Conservation (phyloP, 2,329 filamentous ascomycete species). For the Fusarium aywerte region DNA sequence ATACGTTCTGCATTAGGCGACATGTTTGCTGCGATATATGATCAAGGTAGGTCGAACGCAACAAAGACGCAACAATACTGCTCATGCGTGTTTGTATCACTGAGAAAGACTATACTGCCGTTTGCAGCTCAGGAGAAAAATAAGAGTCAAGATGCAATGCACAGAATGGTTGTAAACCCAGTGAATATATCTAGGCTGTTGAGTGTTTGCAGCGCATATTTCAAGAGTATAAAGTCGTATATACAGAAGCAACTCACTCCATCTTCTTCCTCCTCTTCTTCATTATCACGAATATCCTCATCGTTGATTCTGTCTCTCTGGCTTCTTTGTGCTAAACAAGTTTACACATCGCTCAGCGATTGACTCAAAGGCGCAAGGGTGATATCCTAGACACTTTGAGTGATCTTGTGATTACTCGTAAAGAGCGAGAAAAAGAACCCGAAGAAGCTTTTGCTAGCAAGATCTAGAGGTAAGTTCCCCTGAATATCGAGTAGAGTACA, state of each 20-base stretch:
- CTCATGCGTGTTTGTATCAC: slow-evolving; percentile 2
- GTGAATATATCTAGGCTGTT: not conserved
- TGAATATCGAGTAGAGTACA: not conserved
- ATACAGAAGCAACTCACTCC: not conserved
- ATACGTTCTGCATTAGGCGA: not conserved
- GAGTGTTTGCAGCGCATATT: not conserved
- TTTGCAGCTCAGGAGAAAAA: slow-evolving; percentile 13
- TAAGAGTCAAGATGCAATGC: not conserved
- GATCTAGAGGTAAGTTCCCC: not conserved
- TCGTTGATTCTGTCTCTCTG: not conserved
- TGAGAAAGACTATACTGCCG: not conserved
- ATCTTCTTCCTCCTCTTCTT: not conserved
- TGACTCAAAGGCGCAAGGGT: not conserved
- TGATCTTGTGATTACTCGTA: not conserved
- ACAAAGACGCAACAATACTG: slow-evolving; percentile 7
- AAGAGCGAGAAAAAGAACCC: not conserved
- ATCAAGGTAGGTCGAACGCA: not conserved
- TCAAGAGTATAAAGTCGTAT: not conserved
- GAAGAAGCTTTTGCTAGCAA: not conserved
- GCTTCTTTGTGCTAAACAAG: not conserved
- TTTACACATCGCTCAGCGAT: not conserved
- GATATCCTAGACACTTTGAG: not conserved
- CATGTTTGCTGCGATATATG: slow-evolving; percentile 12
- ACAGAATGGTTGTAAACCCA: not conserved
- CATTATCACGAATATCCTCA: not conserved